Percentiles rank a stretch among this genome's conserved stretches.
Conservation (phyloP, 192 early-diverging fungal species). For the Entomortierella parvispora region DNA sequence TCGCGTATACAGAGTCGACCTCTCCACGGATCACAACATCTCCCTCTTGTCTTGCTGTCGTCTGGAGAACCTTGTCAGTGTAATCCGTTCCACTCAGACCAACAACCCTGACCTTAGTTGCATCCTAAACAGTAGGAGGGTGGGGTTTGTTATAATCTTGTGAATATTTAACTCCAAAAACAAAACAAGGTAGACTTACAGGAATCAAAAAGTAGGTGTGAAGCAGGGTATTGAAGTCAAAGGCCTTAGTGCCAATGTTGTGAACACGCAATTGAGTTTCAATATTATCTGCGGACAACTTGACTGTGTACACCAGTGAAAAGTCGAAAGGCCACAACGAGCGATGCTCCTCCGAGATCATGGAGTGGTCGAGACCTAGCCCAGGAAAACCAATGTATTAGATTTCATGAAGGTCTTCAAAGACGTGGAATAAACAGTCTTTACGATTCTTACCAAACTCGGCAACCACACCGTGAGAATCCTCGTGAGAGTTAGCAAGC, state of each 20-base stretch:
- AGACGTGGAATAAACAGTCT: neutral
- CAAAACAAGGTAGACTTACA: slow-evolving; percentile 36
- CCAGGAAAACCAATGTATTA: neutral
- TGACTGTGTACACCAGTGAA: slow-evolving; percentile 81
- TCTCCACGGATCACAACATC: slow-evolving; percentile 72
- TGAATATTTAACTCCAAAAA: too few relatives aligned
- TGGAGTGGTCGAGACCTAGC: slow-evolving; percentile 63
- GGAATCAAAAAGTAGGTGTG: slow-evolving; percentile 90
- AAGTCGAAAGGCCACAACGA: slow-evolving; percentile 80
- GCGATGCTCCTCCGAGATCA: slow-evolving; percentile 64
- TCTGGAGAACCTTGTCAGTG: slow-evolving; percentile 76
- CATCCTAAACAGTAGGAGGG: slow-evolving; percentile 57
- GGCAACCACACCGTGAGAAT: slow-evolving; percentile 17
- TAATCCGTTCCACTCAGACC: slow-evolving; percentile 74
- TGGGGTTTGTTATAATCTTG: too few relatives aligned
- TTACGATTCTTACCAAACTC: slow-evolving; percentile 22
- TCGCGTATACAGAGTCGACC: slow-evolving; percentile 87
- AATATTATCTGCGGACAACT: slow-evolving; percentile 75
- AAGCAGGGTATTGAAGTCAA: slow-evolving; percentile 89
- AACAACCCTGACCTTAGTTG: slow-evolving; percentile 66
- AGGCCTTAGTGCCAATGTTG: slow-evolving; percentile 77
- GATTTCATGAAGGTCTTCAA: neutral
- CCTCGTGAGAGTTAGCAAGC: slow-evolving; percentile 36
- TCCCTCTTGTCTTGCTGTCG: slow-evolving; percentile 23
- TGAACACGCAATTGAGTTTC: slow-evolving; percentile 77